Evolutionary conservation across 257 asterid species (phyloP).

Genomic region (Fraxinus pennsylvanica): DNA sequence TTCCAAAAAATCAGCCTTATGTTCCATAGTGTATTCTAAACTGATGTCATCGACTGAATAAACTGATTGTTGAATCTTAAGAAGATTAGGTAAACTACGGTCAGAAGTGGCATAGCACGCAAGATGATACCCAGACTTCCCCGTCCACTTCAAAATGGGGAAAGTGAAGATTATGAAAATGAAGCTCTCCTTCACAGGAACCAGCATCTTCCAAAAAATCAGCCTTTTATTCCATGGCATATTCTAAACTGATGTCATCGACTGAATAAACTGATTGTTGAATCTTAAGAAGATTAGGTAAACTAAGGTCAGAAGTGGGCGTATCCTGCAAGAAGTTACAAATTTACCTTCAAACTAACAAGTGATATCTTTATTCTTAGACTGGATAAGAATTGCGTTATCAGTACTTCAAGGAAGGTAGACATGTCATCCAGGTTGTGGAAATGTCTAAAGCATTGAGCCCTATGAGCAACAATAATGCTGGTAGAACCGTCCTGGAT

Average conservation of each 20-base stretch:
- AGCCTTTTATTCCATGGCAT: constrained; percentile 41
- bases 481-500: not conserved
- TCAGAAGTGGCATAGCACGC: constrained; percentile 31
- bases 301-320: constrained; percentile 41
- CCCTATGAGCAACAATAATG: constrained; percentile 3
- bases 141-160: constrained; percentile 68
- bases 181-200: constrained; percentile 38
- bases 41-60: constrained; percentile 60
- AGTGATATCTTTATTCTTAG: constrained; percentile 9
- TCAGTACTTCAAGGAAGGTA: constrained; percentile 13
- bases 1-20: constrained; percentile 46
- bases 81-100: constrained; percentile 42
- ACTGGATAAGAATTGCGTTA: not conserved
- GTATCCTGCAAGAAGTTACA: constrained; percentile 53
- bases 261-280: constrained; percentile 62
- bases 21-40: constrained; percentile 41
- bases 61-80: constrained; percentile 52
- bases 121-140: constrained; percentile 29
- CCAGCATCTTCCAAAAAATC: constrained; percentile 56
- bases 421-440: not conserved
- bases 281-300: constrained; percentile 48
- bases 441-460: not conserved
- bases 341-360: constrained; percentile 18
- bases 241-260: constrained; percentile 46
- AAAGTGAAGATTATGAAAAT: constrained; percentile 36